Evolutionary conservation across 129 eudicot genomes (phyloP).

Genomic region (Erigeron canadensis): DNA sequence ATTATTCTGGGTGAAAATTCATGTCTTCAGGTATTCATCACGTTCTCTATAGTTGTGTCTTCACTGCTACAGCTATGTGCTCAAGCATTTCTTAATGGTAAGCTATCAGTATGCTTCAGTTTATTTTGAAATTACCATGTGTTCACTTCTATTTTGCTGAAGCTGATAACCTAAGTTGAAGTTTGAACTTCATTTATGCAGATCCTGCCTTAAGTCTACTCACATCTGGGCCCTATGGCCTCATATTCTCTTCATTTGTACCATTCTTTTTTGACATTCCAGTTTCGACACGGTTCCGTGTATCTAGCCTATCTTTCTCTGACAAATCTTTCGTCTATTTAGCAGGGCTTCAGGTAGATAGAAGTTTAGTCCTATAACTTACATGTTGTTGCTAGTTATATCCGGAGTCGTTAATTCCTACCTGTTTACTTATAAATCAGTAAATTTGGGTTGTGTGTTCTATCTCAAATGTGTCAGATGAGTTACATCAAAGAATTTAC

Average conservation of each 20-base stretch:
- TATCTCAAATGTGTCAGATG: not conserved
- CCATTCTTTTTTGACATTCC: conserved; percentile 94
- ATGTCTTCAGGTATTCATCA: conserved; percentile 71
- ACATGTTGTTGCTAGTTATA: not conserved
- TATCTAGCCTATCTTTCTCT: conserved; percentile 66
- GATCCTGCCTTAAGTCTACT: conserved; percentile 71
- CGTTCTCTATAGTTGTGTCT: conserved; percentile 62
- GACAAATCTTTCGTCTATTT: conserved; percentile 88
- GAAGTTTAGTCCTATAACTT: not conserved
- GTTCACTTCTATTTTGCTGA: not conserved
- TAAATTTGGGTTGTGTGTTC: not conserved
- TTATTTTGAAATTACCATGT: conserved; percentile 1
- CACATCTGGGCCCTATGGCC: conserved; percentile 92
- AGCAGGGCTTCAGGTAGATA: conserved; percentile 97
- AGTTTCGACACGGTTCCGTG: conserved; percentile 87
- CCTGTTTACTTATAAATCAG: not conserved
- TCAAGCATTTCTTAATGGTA: conserved; percentile 68
- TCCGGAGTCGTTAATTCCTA: not conserved
- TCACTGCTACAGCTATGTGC: conserved; percentile 61
- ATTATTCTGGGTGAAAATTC: not conserved
- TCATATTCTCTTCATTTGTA: conserved; percentile 87
- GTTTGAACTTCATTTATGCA: conserved; percentile 38
- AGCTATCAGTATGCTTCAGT: not conserved
- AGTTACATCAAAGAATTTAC: not conserved
- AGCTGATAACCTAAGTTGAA: not conserved